Percentiles rank a stretch among this genome's conserved stretches.
Conservation (phyloP, 176 grass and related monocot species). For the Oryza nivara region DNA sequence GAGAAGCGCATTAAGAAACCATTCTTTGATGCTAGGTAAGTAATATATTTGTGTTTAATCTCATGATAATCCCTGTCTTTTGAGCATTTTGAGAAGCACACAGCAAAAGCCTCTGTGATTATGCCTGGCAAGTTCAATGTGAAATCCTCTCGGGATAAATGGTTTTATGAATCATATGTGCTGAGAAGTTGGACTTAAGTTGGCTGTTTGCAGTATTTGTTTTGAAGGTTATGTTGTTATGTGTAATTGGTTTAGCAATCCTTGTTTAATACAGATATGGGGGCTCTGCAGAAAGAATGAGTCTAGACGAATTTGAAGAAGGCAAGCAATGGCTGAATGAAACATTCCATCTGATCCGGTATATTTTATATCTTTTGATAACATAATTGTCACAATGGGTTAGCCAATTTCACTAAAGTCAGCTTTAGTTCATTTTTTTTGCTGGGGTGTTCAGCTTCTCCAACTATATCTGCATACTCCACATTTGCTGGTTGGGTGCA, state of each 20-base stretch:
- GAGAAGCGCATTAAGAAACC: constrained; percentile 88
- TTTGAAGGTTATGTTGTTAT: background rate
- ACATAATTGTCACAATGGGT: background rate
- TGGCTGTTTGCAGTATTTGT: constrained; percentile 17
- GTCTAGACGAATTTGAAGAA: constrained; percentile 60
- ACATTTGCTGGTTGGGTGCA: background rate
- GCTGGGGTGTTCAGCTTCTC: background rate
- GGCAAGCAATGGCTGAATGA: constrained; percentile 88
- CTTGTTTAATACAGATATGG: constrained; percentile 64
- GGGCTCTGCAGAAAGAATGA: constrained; percentile 65
- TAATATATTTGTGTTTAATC: constrained; percentile 8
- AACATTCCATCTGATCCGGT: constrained; percentile 94
- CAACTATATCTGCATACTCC: background rate
- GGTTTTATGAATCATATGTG: background rate
- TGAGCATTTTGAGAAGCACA: background rate
- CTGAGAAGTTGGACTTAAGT: background rate
- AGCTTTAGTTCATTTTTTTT: background rate
- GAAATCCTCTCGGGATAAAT: constrained; percentile 17
- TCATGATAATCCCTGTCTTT: constrained; percentile 22
- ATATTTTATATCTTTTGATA: constrained; percentile 23
- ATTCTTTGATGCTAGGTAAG: constrained; percentile 91
- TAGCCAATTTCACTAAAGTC: background rate
- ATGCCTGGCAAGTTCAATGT: background rate
- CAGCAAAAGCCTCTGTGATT: background rate
- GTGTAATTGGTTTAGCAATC: constrained; percentile 16